Conservation (phyloP, 2,329 filamentous ascomycete species). For the Verticillium tricorpus region DNA sequence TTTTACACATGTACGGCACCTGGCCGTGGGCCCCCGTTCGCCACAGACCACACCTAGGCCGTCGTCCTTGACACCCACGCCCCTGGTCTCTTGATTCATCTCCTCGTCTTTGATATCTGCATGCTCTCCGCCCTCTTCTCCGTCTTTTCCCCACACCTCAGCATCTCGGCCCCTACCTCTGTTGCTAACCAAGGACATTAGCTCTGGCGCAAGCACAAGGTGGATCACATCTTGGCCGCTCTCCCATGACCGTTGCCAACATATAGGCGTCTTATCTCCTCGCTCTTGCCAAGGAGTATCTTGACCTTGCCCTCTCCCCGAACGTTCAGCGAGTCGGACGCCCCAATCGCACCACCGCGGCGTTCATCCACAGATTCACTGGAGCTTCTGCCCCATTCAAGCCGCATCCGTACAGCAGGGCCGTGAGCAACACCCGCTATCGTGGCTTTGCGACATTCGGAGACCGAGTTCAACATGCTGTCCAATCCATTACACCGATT, state of each 20-base stretch:
- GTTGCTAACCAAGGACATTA: neutral
- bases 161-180: neutral
- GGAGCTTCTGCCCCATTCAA: neutral
- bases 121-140: neutral
- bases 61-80: neutral
- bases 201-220: neutral
- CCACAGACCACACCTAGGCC: neutral
- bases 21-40: neutral
- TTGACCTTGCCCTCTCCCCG: neutral
- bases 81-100: neutral
- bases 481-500: slow-evolving; percentile 61
- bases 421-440: neutral
- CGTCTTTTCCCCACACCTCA: neutral
- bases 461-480: slow-evolving; percentile 43
- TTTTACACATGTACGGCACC: neutral
- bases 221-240: neutral
- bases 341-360: neutral
- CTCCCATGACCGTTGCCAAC: neutral
- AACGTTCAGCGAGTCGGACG: neutral
- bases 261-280: neutral
- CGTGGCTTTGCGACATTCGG: neutral
- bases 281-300: neutral
- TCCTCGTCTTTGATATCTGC: neutral
- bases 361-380: neutral
- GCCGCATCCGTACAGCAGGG: no score